Evolutionary conservation across 2,329 filamentous ascomycete genomes (phyloP).

Genomic region (Sporothrix sp.): DNA sequence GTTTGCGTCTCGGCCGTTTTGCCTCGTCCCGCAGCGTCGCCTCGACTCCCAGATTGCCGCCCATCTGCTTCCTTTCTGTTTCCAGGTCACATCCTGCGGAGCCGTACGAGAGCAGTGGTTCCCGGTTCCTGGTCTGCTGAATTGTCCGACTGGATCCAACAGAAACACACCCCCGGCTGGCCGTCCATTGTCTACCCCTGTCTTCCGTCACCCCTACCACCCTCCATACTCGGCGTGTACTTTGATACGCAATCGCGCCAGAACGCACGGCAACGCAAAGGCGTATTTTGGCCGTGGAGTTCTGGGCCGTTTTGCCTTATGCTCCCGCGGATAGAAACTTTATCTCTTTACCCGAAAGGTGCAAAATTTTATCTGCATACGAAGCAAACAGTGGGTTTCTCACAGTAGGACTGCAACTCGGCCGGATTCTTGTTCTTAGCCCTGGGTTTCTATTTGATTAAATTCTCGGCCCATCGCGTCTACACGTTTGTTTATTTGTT

Average conservation of each 20-base stretch:
- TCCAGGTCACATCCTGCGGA: neutral
- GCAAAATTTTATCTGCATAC: neutral
- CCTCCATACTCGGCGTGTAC: conserved; percentile 7
- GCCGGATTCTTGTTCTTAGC: neutral
- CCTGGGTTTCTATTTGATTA: neutral
- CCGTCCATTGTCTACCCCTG: conserved; percentile 3
- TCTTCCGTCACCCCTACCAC: conserved; percentile 8
- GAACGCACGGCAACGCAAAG: neutral
- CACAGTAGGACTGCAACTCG: neutral
- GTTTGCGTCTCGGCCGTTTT: neutral
- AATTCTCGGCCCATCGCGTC: neutral
- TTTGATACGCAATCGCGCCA: conserved; percentile 8
- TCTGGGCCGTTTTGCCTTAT: neutral
- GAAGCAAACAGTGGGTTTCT: neutral
- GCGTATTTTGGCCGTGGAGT: neutral
- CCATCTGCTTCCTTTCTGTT: neutral
- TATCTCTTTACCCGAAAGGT: neutral
- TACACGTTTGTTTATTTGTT: neutral
- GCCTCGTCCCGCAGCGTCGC: conserved; percentile 1
- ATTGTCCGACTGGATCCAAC: conserved; percentile 14
- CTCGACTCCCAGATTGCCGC: neutral
- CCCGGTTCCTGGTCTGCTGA: conserved; percentile 6
- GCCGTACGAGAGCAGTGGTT: neutral
- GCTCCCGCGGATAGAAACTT: neutral
- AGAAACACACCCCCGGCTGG: neutral